These are phyloP conservation scores for Buddleja alternifolia DNA, from an alignment of 257 asterid species.

Conservation along the genomic window DNA sequence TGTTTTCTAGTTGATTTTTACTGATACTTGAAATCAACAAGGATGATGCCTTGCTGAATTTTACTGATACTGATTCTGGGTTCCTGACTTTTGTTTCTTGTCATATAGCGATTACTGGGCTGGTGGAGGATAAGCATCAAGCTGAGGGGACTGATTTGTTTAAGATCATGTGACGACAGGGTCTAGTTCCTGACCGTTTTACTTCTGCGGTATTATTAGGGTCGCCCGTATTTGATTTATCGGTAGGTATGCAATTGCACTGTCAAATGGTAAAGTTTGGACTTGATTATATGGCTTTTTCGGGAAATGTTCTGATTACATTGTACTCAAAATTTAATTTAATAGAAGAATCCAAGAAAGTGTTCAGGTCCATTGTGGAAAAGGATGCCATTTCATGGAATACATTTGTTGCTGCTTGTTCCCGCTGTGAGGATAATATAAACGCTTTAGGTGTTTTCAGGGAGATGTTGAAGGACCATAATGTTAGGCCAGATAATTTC, in stretches of 20 bases:
- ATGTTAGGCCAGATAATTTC: constrained; percentile 51
- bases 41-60: constrained; percentile 56
- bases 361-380: constrained; percentile 48
- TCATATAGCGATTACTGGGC: constrained; percentile 60
- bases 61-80: constrained; percentile 30
- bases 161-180: constrained; percentile 44
- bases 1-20: too few relatives aligned
- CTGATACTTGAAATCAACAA: too few relatives aligned
- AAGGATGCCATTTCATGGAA: constrained; percentile 76
- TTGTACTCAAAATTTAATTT: constrained; percentile 55
- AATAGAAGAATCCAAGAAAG: constrained; percentile 51
- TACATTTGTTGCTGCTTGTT: constrained; percentile 55
- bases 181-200: constrained; percentile 70
- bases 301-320: constrained; percentile 60
- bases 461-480: constrained; percentile 49
- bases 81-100: constrained; percentile 52
- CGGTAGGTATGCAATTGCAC: constrained; percentile 57
- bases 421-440: constrained; percentile 51
- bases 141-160: constrained; percentile 62
- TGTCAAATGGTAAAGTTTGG: constrained; percentile 61
- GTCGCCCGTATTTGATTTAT: constrained; percentile 34
- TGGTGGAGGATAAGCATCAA: constrained; percentile 54
- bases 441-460: constrained; percentile 54
- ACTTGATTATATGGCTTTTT: constrained; percentile 50
- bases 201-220: constrained; percentile 71